A percentile compares a stretch with the other conserved stretches of the same genome.
Evolutionary conservation across 2,329 filamentous ascomycete species (phyloP).

Genomic region (Pseudocercospora ulei): DNA sequence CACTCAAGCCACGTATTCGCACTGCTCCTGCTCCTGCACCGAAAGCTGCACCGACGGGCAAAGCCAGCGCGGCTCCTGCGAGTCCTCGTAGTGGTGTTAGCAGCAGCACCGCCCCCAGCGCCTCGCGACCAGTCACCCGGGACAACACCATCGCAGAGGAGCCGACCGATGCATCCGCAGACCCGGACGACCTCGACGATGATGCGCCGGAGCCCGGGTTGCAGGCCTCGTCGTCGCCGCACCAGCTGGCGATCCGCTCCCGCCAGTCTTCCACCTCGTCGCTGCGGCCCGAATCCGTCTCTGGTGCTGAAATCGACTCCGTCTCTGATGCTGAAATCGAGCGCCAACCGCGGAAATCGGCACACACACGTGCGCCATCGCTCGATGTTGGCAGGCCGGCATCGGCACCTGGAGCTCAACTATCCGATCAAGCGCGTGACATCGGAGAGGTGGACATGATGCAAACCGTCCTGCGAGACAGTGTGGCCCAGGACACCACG

Average conservation of each 20-base stretch:
- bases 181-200: slow-evolving; percentile 2
- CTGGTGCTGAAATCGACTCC: slow-evolving; percentile 23
- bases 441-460: slow-evolving; percentile 28
- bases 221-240: slow-evolving; percentile 20
- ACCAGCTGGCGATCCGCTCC: slow-evolving; percentile 27
- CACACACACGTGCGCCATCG: slow-evolving; percentile 25
- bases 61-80: slow-evolving; percentile 6
- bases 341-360: slow-evolving; percentile 15
- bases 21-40: slow-evolving; percentile 6
- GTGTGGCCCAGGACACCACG: slow-evolving; percentile 24
- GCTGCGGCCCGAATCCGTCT: slow-evolving; percentile 22
- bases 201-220: slow-evolving; percentile 13
- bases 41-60: neutral
- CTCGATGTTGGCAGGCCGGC: slow-evolving; percentile 19
- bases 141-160: slow-evolving; percentile 28
- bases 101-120: slow-evolving; percentile 16
- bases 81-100: slow-evolving; percentile 6
- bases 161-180: neutral
- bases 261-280: slow-evolving; percentile 16
- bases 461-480: slow-evolving; percentile 28
- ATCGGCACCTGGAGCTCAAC: slow-evolving; percentile 18
- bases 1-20: slow-evolving; percentile 10
- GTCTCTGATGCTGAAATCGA: slow-evolving; percentile 25
- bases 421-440: slow-evolving; percentile 22
- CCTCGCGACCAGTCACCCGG: slow-evolving; percentile 19